Percentiles rank a stretch among this genome's conserved stretches.
Evolutionary conservation across 1,284 basidiomycete species (phyloP).

Genomic region (Boletus smithii): DNA sequence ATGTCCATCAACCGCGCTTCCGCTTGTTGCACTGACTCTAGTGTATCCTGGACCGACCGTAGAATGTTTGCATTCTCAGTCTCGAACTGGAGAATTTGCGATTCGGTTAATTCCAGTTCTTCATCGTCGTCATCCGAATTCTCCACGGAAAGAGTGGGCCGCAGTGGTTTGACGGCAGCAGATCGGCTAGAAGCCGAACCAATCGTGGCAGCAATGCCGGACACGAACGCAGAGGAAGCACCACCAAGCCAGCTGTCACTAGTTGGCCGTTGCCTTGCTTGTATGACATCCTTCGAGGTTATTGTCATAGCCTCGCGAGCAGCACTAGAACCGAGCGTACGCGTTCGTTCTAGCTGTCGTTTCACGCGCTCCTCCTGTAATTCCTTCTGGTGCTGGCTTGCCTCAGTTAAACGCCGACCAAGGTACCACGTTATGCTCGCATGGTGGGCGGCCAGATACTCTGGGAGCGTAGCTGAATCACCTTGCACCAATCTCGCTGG

Average conservation of each 20-base stretch:
- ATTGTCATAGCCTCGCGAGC: constrained; percentile 54
- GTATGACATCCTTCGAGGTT: constrained; percentile 22
- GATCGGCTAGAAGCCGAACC: constrained; percentile 43
- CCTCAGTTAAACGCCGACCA: constrained; percentile 71
- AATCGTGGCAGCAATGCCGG: constrained; percentile 61
- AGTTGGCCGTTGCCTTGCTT: constrained; percentile 23
- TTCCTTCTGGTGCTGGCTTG: constrained; percentile 75
- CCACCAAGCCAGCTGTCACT: constrained; percentile 60
- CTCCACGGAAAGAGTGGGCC: constrained; percentile 36
- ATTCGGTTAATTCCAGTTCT: constrained; percentile 71
- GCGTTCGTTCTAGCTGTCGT: constrained; percentile 74
- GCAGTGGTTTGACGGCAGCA: constrained; percentile 22
- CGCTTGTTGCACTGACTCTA: constrained; percentile 84
- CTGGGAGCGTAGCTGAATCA: constrained; percentile 54
- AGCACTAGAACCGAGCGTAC: constrained; percentile 73
- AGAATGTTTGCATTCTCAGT: constrained; percentile 84
- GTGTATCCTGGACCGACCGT: constrained; percentile 75
- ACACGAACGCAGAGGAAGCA: constrained; percentile 55
- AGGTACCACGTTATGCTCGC: constrained; percentile 84
- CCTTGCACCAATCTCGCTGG: constrained; percentile 64
- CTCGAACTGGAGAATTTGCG: constrained; percentile 90
- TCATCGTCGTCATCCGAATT: constrained; percentile 64
- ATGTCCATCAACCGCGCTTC: constrained; percentile 88
- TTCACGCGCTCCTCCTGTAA: constrained; percentile 87
- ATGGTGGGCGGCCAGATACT: constrained; percentile 79